Base-by-base conservation (phyloP, 495 filamentous ascomycete species). In the Tuber borchii region DNA sequence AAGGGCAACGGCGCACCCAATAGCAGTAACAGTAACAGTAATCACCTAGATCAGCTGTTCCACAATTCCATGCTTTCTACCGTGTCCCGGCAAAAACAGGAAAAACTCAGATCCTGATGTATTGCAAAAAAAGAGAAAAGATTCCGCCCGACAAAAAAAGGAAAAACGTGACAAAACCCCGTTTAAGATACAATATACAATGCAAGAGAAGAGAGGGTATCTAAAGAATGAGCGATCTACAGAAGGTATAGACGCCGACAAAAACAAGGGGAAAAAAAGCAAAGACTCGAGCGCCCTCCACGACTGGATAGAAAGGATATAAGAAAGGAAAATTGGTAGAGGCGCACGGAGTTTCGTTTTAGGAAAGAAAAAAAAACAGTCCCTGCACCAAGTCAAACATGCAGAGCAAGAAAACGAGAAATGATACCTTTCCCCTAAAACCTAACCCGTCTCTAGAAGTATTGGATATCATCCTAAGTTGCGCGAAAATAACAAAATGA, bases 361-460 rank as follows among this genome's bases (percentile, higher is more conserved):
- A 45, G 44, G 34, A 43, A 20, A 45, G 44, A 26, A 48, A 26
- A 73, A 39, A 22, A 56, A 77, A 70, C 46, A 74, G 70, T 31
- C 72, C 72, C 37, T 42, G 51, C 71, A 56, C 77, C 69, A 71
- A 73, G 79, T 43, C 70, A 48, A 65, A 16, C 31, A 72, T 51
- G 14, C 71, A 73, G 78, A 77, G 71, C 48, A 80, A 73, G 37
- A 37, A 80, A 76, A 76, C 37, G 68, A 26, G 70, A 78, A 78
- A 78, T 68, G 68, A 71, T 65, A 45, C 75, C 61, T 76, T 65
- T 65, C 44, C 44, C 71, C 48, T 51, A 79, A 78, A 75, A 71
- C 76, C 73, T 69, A 75, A 43, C 76, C 79, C 78, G 73, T 73
- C 78, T 71, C 73, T 76, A 73, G 78, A 79, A 75, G 75, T 75